Evolutionary conservation across 257 asterid species (phyloP).

Genomic region (Ocimum tenuiflorum): DNA sequence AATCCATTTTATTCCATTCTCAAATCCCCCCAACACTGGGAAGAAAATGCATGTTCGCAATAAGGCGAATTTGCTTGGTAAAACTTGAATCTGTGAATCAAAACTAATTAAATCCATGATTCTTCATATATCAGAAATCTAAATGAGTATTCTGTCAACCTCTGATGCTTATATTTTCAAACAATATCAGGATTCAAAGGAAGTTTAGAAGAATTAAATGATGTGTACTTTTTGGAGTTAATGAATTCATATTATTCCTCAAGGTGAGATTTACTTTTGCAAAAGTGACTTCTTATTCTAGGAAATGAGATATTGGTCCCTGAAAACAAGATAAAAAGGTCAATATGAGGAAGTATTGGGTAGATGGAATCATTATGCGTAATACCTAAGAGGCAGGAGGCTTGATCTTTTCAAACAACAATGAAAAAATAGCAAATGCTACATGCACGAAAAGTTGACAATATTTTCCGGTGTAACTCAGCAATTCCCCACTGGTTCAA

Average conservation of each 20-base stretch:
- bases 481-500: neutral
- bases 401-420: neutral
- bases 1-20: neutral
- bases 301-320: neutral
- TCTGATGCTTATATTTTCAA: no score
- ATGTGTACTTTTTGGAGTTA: no score
- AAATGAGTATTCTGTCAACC: no score
- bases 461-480: neutral
- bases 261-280: no score
- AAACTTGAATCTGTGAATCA: no score
- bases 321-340: neutral
- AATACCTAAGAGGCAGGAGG: neutral
- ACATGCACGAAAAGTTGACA: neutral
- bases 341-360: neutral
- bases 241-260: no score
- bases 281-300: no score
- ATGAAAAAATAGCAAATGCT: neutral
- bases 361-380: neutral
- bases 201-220: no score
- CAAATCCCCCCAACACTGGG: neutral
- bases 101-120: no score
- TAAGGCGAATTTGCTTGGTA: neutral
- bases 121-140: no score
- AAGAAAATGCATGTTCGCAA: neutral
- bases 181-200: no score